Percentiles rank a stretch among this genome's conserved stretches.
These are phyloP conservation scores for Lodderomyces jiufengensis DNA, from an alignment of 1,139 yeast genomes.

Conservation along the genomic window DNA sequence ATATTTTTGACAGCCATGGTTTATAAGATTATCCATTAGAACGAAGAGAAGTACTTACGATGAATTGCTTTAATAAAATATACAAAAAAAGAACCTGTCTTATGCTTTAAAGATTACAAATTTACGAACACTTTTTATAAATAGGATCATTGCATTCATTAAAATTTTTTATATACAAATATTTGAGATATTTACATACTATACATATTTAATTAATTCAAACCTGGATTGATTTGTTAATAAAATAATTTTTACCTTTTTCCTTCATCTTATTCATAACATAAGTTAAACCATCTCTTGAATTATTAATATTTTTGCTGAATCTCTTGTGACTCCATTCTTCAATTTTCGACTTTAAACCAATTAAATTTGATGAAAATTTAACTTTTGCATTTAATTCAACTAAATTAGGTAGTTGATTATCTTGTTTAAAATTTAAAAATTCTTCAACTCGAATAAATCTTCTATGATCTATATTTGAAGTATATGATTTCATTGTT, in stretches of 20 bases:
- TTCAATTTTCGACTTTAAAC: conserved; percentile 73
- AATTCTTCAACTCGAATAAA: conserved; percentile 79
- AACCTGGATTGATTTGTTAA: neutral
- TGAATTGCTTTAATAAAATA: no score
- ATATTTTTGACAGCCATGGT: no score
- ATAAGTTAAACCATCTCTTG: conserved; percentile 69
- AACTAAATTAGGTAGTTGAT: conserved; percentile 23
- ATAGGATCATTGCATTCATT: no score
- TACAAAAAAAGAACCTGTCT: no score
- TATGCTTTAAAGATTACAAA: no score
- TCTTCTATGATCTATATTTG: conserved; percentile 82
- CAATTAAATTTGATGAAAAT: conserved; percentile 69
- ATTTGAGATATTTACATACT: no score
- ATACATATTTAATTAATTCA: no score
- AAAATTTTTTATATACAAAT: neutral
- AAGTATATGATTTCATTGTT: conserved; percentile 66
- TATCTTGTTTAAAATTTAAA: conserved; percentile 38
- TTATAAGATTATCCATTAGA: no score
- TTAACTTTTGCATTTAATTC: conserved; percentile 47
- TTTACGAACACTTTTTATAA: no score
- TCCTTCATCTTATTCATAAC: conserved; percentile 60
- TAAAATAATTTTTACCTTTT: conserved; percentile 8
- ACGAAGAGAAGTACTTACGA: no score
- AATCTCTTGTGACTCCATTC: conserved; percentile 76
- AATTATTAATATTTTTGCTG: conserved; percentile 60